A percentile compares a stretch with the other conserved stretches of the same genome.
Conservation (phyloP, 2,329 filamentous ascomycete genomes). For the Aspergillus ibericus region DNA sequence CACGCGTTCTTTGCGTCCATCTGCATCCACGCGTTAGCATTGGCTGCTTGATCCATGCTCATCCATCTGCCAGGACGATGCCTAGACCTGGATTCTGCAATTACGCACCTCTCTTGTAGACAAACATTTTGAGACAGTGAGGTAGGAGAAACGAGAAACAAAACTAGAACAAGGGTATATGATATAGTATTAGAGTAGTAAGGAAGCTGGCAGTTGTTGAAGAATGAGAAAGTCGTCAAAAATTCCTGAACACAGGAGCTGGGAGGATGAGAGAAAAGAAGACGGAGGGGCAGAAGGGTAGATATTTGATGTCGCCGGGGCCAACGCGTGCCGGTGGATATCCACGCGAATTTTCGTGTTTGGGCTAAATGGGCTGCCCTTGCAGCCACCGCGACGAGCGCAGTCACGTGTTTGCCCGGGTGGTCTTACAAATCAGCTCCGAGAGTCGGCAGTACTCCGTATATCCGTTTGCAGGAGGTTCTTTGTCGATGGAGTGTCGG, state of each 20-base stretch:
- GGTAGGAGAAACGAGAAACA: conserved; percentile 15
- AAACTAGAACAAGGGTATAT: conserved; percentile 26
- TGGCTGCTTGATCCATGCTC: conserved; percentile 11
- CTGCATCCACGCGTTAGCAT: conserved; percentile 50
- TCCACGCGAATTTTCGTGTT: conserved; percentile 39
- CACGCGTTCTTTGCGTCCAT: conserved; percentile 99
- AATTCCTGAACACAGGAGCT: conserved; percentile 15
- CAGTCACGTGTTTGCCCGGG: conserved; percentile 24
- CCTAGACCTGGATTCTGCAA: neutral
- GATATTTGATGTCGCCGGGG: conserved; percentile 36
- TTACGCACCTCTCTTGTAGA: conserved; percentile 62
- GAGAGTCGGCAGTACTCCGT: neutral
- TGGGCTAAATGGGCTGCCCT: conserved; percentile 29
- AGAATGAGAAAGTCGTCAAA: conserved; percentile 1
- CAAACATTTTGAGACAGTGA: conserved; percentile 53
- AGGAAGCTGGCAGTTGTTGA: conserved; percentile 4
- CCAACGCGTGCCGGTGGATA: conserved; percentile 33
- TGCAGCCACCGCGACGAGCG: conserved; percentile 13
- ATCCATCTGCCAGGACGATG: neutral
- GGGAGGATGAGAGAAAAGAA: conserved; percentile 25
- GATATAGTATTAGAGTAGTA: conserved; percentile 15
- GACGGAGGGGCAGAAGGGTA: conserved; percentile 28
- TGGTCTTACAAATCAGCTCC: conserved; percentile 3
- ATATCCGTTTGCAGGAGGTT: neutral
- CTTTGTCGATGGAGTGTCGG: neutral